Conservation (phyloP, 345 rosid genomes). For the Nephelium lappaceum region DNA sequence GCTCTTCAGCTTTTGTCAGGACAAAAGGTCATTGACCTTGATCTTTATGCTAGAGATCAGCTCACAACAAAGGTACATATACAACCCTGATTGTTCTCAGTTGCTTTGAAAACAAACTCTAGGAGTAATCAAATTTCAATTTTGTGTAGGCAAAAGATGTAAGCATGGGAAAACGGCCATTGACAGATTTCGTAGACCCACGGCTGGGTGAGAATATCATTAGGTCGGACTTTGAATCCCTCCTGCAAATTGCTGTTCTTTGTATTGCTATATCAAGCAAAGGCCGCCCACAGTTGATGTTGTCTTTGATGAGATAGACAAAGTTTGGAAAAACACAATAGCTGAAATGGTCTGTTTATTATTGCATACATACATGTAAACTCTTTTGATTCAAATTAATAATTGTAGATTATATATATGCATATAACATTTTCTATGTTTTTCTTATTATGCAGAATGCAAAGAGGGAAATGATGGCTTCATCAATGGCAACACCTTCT, state of each 20-base stretch:
- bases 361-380: not conserved
- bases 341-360: constrained; percentile 32
- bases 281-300: constrained; percentile 50
- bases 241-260: constrained; percentile 49
- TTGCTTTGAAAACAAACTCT: not conserved
- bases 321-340: constrained; percentile 47
- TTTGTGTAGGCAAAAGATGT: constrained; percentile 55
- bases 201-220: constrained; percentile 42
- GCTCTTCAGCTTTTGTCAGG: constrained; percentile 66
- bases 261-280: constrained; percentile 55
- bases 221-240: constrained; percentile 45
- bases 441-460: constrained; percentile 20
- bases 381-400: not conserved
- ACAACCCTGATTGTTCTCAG: too few species aligned
- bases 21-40: constrained; percentile 60
- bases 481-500: constrained; percentile 28
- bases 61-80: constrained; percentile 59
- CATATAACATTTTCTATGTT: not conserved
- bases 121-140: not conserved
- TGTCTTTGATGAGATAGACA: constrained; percentile 51
- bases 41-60: constrained; percentile 65
- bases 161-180: constrained; percentile 42
- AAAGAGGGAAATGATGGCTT: constrained; percentile 16
- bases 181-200: constrained; percentile 51
- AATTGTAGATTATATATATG: not conserved